These are phyloP conservation scores for Entophlyctis luteolus DNA, from an alignment of 192 early-diverging fungal genomes.

Conservation along the genomic window DNA sequence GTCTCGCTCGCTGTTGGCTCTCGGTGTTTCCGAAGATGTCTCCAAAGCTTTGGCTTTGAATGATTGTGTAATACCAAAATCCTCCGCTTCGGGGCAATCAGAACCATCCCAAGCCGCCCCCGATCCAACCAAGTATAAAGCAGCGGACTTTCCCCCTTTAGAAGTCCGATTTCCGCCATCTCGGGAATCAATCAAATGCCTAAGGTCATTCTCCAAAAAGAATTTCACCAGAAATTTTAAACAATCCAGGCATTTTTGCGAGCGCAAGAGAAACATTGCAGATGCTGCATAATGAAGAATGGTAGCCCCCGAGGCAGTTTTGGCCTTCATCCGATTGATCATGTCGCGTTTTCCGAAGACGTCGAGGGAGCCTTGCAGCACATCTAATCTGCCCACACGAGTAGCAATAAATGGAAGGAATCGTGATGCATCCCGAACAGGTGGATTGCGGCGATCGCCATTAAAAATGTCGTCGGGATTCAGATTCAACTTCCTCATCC, in stretches of 20 bases:
- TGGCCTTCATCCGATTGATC: neutral
- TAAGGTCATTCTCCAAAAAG: neutral
- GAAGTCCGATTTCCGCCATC: neutral
- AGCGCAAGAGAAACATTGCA: neutral
- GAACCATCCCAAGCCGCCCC: conserved; percentile 4
- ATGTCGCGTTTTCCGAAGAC: neutral
- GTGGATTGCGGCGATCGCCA: neutral
- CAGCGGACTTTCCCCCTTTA: neutral
- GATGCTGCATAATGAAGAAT: conserved; percentile 10
- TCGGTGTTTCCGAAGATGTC: neutral
- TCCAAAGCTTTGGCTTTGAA: neutral
- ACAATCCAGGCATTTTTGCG: neutral
- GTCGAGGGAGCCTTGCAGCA: neutral
- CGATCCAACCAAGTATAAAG: conserved; percentile 7
- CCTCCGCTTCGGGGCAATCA: neutral
- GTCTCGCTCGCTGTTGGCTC: neutral
- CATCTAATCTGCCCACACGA: neutral
- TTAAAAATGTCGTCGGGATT: neutral
- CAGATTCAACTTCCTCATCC: neutral
- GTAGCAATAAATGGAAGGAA: neutral
- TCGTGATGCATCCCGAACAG: neutral
- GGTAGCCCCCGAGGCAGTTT: neutral
- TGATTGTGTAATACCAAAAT: neutral
- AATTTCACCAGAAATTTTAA: neutral
- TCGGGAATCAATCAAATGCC: neutral